Base-by-base conservation (phyloP, 352 stramenopile genomes). In the Blastocystis sp. region DNA sequence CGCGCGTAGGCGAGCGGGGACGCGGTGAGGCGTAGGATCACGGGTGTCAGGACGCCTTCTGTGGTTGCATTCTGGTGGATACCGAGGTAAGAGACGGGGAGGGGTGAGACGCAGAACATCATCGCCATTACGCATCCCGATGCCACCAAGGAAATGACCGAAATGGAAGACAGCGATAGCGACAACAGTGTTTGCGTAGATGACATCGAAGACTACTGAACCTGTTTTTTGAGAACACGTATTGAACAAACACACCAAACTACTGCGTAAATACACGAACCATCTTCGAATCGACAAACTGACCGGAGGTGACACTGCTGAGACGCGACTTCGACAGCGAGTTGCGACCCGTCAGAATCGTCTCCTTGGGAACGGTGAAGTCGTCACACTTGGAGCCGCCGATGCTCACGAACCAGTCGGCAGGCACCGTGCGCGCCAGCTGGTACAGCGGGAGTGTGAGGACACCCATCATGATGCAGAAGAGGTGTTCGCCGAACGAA, bases 381-480 rank as follows among this genome's bases (percentile, higher is more conserved):
- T 40, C 29, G 36, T 48, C 63, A 8, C 11, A 16, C 42, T 73
- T 73, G 6, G 27, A 27, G 11, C 56, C 63, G 8, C 46, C 38
- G 27, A 78, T 57, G 16, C n/a, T 8, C 6, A 71, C 4, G 32
- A 72, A 56, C 34, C 40, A 8, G 64, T 51, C n/a, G 24, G 56
- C 56, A 11, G 56, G 56, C n/a, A 65, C 32, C 4, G 56, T 65
- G 21, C 56, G 21, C 4, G 32, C 56, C 21, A 65, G 56, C 56
- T 65, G 56, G 56, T 65, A 65, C 24, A 65, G 56, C 24, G 56
- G 56, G 4, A 65, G 56, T 21, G 56, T 65, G n/a, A 36, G 29
- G n/a, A 65, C 87, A 42, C 90, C 91, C 11, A 94, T 87, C 59
- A 87, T 86, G 9, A 91, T 67, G n/a, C 87, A 91, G n/a, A 91